Evolutionary conservation across 371 early-diverging fungal species (phyloP).

Genomic region (Scutellospora calospora): DNA sequence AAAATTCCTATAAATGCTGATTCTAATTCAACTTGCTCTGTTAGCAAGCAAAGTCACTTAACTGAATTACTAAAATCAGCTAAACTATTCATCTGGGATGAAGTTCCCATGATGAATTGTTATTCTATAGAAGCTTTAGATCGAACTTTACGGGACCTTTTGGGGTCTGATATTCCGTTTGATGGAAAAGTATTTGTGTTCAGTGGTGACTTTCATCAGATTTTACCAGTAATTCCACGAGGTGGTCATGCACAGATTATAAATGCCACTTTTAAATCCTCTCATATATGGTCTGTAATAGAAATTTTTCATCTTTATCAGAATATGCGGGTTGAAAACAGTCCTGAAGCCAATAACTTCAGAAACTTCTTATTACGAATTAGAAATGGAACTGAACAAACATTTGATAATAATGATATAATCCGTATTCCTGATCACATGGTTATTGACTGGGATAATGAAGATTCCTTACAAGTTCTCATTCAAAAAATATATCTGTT

Average conservation of each 20-base stretch:
- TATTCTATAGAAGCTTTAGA: conserved; percentile 48
- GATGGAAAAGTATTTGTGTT: conserved; percentile 41
- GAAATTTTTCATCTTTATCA: background rate
- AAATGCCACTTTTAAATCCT: background rate
- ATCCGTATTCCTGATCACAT: background rate
- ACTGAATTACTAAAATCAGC: conserved; percentile 39
- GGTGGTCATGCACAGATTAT: conserved; percentile 5
- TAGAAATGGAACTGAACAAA: background rate
- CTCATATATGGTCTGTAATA: background rate
- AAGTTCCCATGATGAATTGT: conserved; percentile 48
- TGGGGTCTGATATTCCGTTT: background rate
- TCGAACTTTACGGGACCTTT: conserved; percentile 46
- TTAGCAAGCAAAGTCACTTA: background rate
- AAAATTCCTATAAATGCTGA: conserved; percentile 46
- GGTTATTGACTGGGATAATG: background rate
- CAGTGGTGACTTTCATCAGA: conserved; percentile 44
- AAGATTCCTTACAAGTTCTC: background rate
- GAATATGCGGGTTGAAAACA: background rate
- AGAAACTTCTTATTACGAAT: background rate
- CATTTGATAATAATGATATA: background rate
- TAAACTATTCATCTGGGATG: conserved; percentile 51
- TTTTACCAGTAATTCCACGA: conserved; percentile 18
- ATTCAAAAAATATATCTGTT: background rate
- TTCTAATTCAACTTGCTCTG: conserved; percentile 38
- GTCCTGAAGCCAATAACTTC: background rate